Percentiles rank a stretch among this genome's conserved stretches.
Evolutionary conservation across 2,329 filamentous ascomycete genomes (phyloP).

Genomic region (Talaromyces sp.): DNA sequence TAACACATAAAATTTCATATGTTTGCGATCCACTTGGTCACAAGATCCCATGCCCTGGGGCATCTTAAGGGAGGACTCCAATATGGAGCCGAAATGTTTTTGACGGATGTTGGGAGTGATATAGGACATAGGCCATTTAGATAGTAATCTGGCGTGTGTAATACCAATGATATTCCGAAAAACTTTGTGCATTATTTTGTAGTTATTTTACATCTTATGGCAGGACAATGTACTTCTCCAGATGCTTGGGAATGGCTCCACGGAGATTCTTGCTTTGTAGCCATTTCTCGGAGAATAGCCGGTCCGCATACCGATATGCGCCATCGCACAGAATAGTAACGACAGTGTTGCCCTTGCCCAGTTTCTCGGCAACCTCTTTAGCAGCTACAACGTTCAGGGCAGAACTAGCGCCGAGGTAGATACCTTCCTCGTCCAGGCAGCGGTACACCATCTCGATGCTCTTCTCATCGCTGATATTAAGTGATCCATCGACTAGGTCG

Average conservation of each 20-base stretch:
- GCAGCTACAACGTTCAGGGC: constrained; percentile 93
- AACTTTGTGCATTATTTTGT: not conserved
- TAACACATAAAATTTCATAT: too few species aligned
- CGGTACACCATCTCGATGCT: constrained; percentile 97
- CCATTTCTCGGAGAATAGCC: constrained; percentile 90
- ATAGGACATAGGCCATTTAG: not conserved
- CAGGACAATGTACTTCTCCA: constrained; percentile 92
- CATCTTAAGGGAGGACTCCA: too few species aligned
- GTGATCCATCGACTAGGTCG: constrained; percentile 72
- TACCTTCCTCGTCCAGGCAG: constrained; percentile 88
- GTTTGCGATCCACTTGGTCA: too few species aligned
- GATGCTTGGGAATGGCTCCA: constrained; percentile 71
- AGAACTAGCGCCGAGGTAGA: constrained; percentile 92
- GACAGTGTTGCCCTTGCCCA: constrained; percentile 83
- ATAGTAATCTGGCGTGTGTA: not conserved
- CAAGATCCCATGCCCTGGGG: too few species aligned
- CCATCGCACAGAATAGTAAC: constrained; percentile 94
- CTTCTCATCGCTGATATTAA: constrained; percentile 86
- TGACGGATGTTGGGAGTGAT: not conserved
- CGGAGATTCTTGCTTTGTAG: constrained; percentile 78
- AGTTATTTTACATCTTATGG: constrained; percentile 36
- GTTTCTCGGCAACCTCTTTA: constrained; percentile 83
- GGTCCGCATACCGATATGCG: constrained; percentile 93
- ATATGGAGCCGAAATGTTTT: too few species aligned
- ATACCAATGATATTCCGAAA: not conserved